Evolutionary conservation across 306 rosid species (phyloP).

Genomic region (Oxytropis ochrocephala): DNA sequence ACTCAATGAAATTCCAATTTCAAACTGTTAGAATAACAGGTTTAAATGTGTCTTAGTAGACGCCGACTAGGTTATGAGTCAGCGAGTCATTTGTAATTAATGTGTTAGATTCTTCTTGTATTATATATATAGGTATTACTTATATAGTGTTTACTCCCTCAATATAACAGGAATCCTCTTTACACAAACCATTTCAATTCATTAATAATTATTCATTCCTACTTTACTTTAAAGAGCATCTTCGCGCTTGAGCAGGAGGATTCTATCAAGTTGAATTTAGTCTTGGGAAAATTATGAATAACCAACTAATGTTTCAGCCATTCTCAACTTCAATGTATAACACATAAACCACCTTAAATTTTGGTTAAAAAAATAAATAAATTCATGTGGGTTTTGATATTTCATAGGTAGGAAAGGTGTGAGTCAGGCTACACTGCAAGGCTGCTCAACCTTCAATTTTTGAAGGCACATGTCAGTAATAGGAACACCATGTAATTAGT

Average conservation of each 20-base stretch:
- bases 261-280: constrained; percentile 11
- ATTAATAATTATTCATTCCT: neutral
- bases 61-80: too few species aligned
- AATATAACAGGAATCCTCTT: too few species aligned
- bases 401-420: neutral
- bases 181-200: too few species aligned
- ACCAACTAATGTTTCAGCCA: neutral
- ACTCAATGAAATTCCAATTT: neutral
- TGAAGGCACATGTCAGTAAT: neutral
- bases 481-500: too few species aligned
- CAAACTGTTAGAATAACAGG: too few species aligned
- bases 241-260: neutral
- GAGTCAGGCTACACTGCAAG: neutral
- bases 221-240: neutral
- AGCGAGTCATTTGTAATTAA: too few species aligned
- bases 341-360: neutral
- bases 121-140: too few species aligned
- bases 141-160: too few species aligned
- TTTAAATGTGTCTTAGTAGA: too few species aligned
- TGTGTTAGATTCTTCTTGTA: too few species aligned
- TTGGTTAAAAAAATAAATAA: neutral
- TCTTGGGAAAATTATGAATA: neutral
- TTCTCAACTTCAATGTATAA: neutral
- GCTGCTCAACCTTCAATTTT: neutral
- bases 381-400: neutral